Percentiles rank a stretch among this genome's conserved stretches.
Conservation (phyloP, 176 grass and related monocot species). For the Lolium rigidum region DNA sequence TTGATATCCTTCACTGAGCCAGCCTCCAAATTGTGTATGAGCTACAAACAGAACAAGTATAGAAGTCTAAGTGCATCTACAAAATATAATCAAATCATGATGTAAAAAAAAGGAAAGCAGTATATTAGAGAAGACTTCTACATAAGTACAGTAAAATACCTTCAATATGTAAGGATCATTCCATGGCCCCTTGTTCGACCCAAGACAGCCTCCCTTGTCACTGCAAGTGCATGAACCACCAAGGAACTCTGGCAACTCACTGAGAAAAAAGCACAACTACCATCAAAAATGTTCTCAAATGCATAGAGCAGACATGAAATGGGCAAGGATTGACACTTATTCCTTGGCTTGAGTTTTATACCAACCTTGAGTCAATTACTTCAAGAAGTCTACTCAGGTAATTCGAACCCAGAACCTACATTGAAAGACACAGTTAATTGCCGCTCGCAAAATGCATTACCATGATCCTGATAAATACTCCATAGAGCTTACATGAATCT, state of each 20-base stretch:
- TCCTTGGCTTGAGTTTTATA: background rate
- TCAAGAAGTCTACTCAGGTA: constrained; percentile 89
- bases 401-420: constrained; percentile 86
- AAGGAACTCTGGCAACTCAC: constrained; percentile 96
- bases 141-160: constrained; percentile 38
- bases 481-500: constrained; percentile 82
- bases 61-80: constrained; percentile 10
- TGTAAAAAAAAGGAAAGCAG: background rate
- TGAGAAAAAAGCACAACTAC: constrained; percentile 54
- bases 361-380: constrained; percentile 85
- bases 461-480: background rate
- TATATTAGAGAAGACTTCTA: background rate
- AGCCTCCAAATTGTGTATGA: constrained; percentile 72
- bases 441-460: background rate
- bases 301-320: too few species aligned
- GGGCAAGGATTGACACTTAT: constrained; percentile 27
- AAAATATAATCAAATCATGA: background rate
- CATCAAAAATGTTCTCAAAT: constrained; percentile 50
- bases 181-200: constrained; percentile 96
- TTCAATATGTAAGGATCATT: constrained; percentile 88
- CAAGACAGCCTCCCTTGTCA: constrained; percentile 85
- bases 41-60: constrained; percentile 42
- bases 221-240: constrained; percentile 86
- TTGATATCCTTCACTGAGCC: constrained; percentile 59
- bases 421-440: background rate